Evolutionary conservation across 73 alveolate species (phyloP).

Genomic region (Paramecium octaurelia): DNA sequence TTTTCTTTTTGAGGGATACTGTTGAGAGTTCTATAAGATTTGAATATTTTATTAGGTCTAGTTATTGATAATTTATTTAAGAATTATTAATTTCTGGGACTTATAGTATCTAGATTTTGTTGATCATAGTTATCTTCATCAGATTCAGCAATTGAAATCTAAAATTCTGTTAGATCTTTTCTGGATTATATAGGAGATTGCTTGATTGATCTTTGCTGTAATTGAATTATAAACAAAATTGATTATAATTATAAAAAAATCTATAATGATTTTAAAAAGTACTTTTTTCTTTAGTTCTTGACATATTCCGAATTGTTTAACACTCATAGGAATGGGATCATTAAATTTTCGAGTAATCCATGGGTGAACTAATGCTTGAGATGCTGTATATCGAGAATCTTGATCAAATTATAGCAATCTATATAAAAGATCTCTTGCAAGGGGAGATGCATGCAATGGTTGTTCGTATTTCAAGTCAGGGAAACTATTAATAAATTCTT

Average conservation of each 20-base stretch:
- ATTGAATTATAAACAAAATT: background rate
- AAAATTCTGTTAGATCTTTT: background rate
- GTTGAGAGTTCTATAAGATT: background rate
- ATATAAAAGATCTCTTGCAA: conserved; percentile 46
- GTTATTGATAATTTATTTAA: background rate
- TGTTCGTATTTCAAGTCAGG: conserved; percentile 17
- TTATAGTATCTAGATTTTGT: background rate
- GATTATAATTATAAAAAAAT: background rate
- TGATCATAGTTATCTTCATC: background rate
- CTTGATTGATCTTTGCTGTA: background rate
- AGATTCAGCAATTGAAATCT: background rate
- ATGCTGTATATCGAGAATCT: conserved; percentile 41
- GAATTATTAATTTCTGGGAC: background rate
- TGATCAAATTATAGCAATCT: conserved; percentile 39
- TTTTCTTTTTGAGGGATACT: background rate
- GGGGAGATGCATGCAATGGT: background rate
- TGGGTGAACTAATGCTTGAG: conserved; percentile 50
- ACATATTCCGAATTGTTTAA: conserved; percentile 6
- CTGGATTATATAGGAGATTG: background rate
- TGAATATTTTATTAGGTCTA: background rate
- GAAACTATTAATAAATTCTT: background rate
- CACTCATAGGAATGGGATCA: conserved; percentile 47
- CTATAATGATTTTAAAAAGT: background rate
- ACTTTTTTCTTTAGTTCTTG: background rate
- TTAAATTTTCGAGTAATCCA: conserved; percentile 58